phyloP scores from a whole-genome alignment of 768 basidiomycete genomes.

The Suillus subluteus region DNA sequence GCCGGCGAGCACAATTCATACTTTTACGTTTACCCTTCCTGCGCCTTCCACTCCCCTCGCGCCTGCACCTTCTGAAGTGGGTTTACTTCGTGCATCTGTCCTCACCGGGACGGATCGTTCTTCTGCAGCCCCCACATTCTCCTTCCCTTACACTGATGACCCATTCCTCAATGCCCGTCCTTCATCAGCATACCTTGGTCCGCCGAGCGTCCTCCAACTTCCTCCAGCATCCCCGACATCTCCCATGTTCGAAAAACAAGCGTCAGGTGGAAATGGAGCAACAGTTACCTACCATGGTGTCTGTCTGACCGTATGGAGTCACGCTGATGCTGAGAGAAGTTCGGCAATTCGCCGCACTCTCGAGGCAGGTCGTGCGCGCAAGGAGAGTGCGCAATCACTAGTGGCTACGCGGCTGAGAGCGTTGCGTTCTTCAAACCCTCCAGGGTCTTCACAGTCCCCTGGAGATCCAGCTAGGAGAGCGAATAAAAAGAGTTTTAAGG shows the following conservation, averaged over 20 bases:
- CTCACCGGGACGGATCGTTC: conserved; percentile 65
- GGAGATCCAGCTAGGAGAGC: conserved; percentile 63
- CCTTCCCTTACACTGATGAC: conserved; percentile 76
- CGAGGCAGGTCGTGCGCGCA: conserved; percentile 76
- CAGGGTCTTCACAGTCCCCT: conserved; percentile 44
- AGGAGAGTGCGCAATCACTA: conserved; percentile 78
- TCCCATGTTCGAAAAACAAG: conserved; percentile 37
- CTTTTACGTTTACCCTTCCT: conserved; percentile 86
- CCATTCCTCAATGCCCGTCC: conserved; percentile 70
- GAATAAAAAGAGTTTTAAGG: conserved; percentile 60
- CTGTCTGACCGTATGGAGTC: conserved; percentile 94
- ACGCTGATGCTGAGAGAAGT: conserved; percentile 87
- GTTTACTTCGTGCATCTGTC: conserved; percentile 71
- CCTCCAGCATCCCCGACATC: conserved; percentile 29
- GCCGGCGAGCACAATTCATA: conserved; percentile 90
- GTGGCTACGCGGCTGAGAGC: conserved; percentile 69
- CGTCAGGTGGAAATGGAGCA: conserved; percentile 39
- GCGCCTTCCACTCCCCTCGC: conserved; percentile 77
- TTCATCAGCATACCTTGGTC: conserved; percentile 80
- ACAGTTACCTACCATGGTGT: conserved; percentile 84
- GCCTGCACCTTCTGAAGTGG: conserved; percentile 64
- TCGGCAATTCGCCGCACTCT: conserved; percentile 82
- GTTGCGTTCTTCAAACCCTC: conserved; percentile 56
- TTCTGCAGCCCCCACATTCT: conserved; percentile 67
- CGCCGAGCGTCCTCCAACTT: conserved; percentile 61